phyloP scores from a whole-genome alignment of 352 stramenopile species.

The Globisporangium radiosum region DNA sequence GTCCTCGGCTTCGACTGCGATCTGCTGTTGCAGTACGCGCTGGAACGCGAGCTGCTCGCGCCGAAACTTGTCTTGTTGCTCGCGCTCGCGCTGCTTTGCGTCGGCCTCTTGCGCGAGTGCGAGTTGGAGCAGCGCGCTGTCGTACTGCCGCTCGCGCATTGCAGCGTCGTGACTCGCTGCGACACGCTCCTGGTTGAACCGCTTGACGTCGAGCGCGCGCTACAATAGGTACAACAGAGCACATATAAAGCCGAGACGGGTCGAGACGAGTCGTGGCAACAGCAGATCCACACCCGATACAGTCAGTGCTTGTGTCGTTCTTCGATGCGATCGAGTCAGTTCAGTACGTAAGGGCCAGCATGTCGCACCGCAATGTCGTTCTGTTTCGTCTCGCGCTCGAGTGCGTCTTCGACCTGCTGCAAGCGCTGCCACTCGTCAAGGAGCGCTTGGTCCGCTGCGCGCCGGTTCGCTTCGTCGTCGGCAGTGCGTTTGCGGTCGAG shows the following conservation, averaged over 20 bases:
- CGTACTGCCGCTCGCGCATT: slow-evolving; percentile 63
- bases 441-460: slow-evolving; percentile 40
- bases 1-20: slow-evolving; percentile 68
- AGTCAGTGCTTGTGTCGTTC: slow-evolving; percentile 2
- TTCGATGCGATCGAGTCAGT: neutral
- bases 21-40: slow-evolving; percentile 62
- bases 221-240: slow-evolving; percentile 1
- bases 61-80: slow-evolving; percentile 58
- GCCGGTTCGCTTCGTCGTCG: slow-evolving; percentile 35
- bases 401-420: slow-evolving; percentile 52
- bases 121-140: slow-evolving; percentile 48
- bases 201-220: slow-evolving; percentile 65
- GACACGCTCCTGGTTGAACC: slow-evolving; percentile 63
- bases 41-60: slow-evolving; percentile 76
- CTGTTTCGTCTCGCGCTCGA: slow-evolving; percentile 38
- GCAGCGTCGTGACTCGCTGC: slow-evolving; percentile 31
- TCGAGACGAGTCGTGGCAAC: too few species aligned
- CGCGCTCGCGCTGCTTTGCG: slow-evolving; percentile 42
- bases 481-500: slow-evolving; percentile 39
- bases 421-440: slow-evolving; percentile 56
- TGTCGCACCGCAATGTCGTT: slow-evolving; percentile 43
- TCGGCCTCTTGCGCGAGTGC: slow-evolving; percentile 58
- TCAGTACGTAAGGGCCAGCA: neutral
- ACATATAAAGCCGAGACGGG: too few species aligned
- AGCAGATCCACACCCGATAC: neutral